Percentiles rank a stretch among this genome's conserved stretches.
These are phyloP conservation scores for Rhizoclosmatium sp. DNA, from an alignment of 192 early-diverging fungal genomes.

Conservation along the genomic window DNA sequence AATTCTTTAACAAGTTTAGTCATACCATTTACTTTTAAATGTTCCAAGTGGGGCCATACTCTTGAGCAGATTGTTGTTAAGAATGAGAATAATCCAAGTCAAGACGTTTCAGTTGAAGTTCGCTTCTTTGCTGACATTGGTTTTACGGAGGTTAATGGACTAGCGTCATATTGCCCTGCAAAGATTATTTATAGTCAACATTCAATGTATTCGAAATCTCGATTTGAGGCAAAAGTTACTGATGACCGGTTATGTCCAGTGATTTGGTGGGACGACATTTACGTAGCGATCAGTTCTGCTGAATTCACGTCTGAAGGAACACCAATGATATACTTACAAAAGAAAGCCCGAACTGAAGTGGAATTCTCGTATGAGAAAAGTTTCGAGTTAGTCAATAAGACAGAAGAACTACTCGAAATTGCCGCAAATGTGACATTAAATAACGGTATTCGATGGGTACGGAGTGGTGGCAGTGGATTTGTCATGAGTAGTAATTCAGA, in stretches of 20 bases:
- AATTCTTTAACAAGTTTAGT: not conserved
- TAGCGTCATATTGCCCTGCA: slow-evolving; percentile 3
- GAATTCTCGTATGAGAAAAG: slow-evolving; percentile 44
- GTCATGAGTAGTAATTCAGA: slow-evolving; percentile 37
- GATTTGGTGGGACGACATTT: slow-evolving; percentile 63
- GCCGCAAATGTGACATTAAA: slow-evolving; percentile 55
- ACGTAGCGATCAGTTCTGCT: slow-evolving; percentile 40
- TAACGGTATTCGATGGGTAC: slow-evolving; percentile 55
- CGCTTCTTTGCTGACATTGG: slow-evolving; percentile 73
- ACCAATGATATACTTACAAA: slow-evolving; percentile 35
- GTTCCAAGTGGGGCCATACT: slow-evolving; percentile 66
- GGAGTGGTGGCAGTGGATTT: slow-evolving; percentile 33
- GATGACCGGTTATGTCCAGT: slow-evolving; percentile 35
- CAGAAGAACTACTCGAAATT: slow-evolving; percentile 64
- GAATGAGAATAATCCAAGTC: slow-evolving; percentile 75
- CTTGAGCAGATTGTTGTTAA: slow-evolving; percentile 68
- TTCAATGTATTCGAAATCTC: slow-evolving; percentile 16
- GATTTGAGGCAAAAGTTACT: slow-evolving; percentile 23
- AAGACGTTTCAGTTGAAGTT: slow-evolving; percentile 70
- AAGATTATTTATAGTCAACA: slow-evolving; percentile 21
- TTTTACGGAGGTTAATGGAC: slow-evolving; percentile 39
- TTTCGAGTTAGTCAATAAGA: slow-evolving; percentile 55
- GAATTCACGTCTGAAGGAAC: not conserved
- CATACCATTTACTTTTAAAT: slow-evolving; percentile 67
- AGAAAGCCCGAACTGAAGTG: slow-evolving; percentile 33